Base-by-base conservation (phyloP, 306 rosid species). In the Glycine latifolia region DNA sequence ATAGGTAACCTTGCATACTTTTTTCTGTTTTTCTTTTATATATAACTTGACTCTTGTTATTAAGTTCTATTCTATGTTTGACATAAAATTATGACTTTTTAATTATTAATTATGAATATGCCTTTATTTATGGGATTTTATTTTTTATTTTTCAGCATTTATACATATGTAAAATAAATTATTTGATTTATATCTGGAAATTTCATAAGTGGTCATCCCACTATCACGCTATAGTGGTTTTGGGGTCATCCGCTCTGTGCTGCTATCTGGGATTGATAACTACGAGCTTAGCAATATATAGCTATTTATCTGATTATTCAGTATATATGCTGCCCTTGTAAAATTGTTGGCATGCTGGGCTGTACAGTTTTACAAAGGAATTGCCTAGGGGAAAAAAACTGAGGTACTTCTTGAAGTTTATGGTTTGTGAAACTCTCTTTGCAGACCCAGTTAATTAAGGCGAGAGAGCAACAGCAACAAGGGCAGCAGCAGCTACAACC, bases 381-480 rank as follows among this genome's bases (percentile, higher is more conserved):
- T 39, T 71, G 7, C 46, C 4, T 26, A 76, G 39, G 7, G 44
- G 33, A 4, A 41, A 26, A 47, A 66, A 26, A 26, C 31, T 12
- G 8, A 68, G 65, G 56, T 63, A n/a, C 47, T 49, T 35, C 31
- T 73, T 48, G 78, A 86, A 72, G 73, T 79, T 90, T 79, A 82
- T 76, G 83, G 55, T 74, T 46, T 78, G 65, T 60, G 60, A 72
- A 82, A 59, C 85, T 75, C 61, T 62, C 47, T 78, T 67, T 85
- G 74, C 87, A 95, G 99, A 93, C 99, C 1, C 99, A 95, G 67
- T 73, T 89, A 69, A 91, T 91, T 78, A 95, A 95, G 89, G 90
- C 93, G 49, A 87, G 94, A 86, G 99, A 95, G 80, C 99, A 76
- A 6, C 90, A 78, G 5, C 90, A 75, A 3, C 89, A 73, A 7